These are phyloP conservation scores for Yamadazyma ubonensis DNA, from an alignment of 805 yeast species.

Conservation along the genomic window DNA sequence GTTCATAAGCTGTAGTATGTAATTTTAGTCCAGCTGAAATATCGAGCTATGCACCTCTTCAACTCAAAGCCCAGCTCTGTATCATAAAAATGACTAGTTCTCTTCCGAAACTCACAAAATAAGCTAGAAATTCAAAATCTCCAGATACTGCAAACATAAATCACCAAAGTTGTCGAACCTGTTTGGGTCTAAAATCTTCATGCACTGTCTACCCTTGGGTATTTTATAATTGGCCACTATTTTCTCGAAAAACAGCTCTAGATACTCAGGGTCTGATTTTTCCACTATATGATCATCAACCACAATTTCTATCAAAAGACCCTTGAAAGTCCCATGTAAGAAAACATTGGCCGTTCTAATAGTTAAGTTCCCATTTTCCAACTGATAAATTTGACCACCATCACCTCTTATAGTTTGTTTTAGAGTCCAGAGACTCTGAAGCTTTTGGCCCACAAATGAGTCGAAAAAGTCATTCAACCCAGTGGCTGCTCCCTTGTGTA, in stretches of 20 bases:
- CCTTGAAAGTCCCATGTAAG: slow-evolving; percentile 72
- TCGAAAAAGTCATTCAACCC: slow-evolving; percentile 61
- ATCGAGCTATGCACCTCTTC: too few relatives aligned
- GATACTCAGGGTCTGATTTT: slow-evolving; percentile 13
- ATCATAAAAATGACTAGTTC: too few relatives aligned
- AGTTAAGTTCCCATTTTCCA: slow-evolving; percentile 51
- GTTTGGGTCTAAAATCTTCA: slow-evolving; percentile 27
- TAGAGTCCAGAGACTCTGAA: slow-evolving; percentile 68
- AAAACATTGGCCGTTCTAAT: slow-evolving; percentile 70
- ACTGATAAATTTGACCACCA: slow-evolving; percentile 64
- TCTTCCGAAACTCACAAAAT: too few relatives aligned
- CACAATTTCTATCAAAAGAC: slow-evolving; percentile 63
- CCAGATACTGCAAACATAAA: slow-evolving; percentile 41
- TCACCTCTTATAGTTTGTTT: slow-evolving; percentile 73
- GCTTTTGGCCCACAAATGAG: slow-evolving; percentile 50
- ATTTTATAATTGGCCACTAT: slow-evolving; percentile 34
- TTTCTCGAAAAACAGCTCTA: slow-evolving; percentile 23
- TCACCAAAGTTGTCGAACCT: slow-evolving; percentile 36
- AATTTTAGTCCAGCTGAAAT: too few relatives aligned
- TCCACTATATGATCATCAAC: slow-evolving; percentile 20
- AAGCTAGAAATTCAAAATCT: slow-evolving; percentile 36
- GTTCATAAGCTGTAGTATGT: too few relatives aligned
- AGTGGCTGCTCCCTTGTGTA: slow-evolving; percentile 53
- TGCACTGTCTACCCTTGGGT: slow-evolving; percentile 39
- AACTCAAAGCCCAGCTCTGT: too few relatives aligned